Conservation (phyloP, 2,329 filamentous ascomycete species). For the Trichoderma cornu-damae region DNA sequence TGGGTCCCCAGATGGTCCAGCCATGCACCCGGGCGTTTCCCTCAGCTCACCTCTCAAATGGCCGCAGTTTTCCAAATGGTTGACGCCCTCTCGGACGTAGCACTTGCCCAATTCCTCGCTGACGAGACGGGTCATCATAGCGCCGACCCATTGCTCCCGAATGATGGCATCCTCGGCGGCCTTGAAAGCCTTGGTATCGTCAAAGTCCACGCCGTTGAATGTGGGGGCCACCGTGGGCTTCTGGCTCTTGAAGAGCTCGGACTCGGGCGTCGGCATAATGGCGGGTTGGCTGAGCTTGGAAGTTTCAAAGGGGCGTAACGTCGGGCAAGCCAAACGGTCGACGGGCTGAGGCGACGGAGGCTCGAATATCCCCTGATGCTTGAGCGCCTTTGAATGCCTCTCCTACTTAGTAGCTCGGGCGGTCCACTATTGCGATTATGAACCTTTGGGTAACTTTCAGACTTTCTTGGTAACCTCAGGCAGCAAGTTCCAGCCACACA, state of each 20-base stretch:
- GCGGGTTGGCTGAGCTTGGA: conserved; percentile 20
- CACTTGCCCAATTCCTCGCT: conserved; percentile 80
- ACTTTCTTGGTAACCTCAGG: conserved; percentile 13
- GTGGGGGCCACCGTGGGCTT: conserved; percentile 78
- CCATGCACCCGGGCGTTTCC: not conserved
- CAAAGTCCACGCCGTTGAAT: conserved; percentile 82
- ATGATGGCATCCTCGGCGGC: conserved; percentile 77
- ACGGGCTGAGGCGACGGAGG: conserved; percentile 18
- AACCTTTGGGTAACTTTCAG: not conserved
- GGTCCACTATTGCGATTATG: not conserved
- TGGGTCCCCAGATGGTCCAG: not conserved
- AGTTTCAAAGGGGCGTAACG: not conserved
- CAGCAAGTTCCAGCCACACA: conserved; percentile 14
- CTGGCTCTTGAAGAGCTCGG: conserved; percentile 72
- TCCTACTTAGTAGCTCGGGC: not conserved
- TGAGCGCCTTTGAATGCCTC: conserved; percentile 26
- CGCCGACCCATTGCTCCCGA: conserved; percentile 81
- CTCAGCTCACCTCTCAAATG: conserved; percentile 65
- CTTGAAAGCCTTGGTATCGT: conserved; percentile 75
- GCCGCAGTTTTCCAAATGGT: conserved; percentile 84
- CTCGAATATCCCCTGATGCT: conserved; percentile 22
- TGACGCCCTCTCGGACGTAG: conserved; percentile 78
- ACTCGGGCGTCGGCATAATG: conserved; percentile 77
- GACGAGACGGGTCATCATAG: conserved; percentile 82
- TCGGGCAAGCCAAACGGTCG: conserved; percentile 20